These are phyloP conservation scores for Arthrobotrys conoides DNA, from an alignment of 2,329 filamentous ascomycete species.

Conservation along the genomic window DNA sequence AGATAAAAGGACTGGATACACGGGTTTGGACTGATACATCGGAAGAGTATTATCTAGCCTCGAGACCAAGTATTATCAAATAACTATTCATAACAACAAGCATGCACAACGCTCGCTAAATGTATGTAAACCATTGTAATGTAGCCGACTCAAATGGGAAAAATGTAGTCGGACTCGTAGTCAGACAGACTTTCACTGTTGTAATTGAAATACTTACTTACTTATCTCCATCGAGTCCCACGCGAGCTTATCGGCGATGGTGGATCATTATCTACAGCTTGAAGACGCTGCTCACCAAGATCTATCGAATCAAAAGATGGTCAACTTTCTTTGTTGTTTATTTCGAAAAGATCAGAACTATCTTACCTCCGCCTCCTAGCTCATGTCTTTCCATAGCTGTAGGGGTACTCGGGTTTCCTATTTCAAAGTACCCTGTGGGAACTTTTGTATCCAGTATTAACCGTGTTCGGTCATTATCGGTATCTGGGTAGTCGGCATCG, in stretches of 20 bases:
- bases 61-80: too few relatives aligned
- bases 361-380: slow-evolving; percentile 35
- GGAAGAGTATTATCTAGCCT: neutral
- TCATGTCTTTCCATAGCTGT: slow-evolving; percentile 43
- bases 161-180: too few relatives aligned
- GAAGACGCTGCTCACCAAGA: slow-evolving; percentile 31
- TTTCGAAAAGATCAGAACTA: neutral
- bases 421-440: slow-evolving; percentile 48
- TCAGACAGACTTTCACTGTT: neutral
- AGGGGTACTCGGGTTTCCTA: slow-evolving; percentile 44
- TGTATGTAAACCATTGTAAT: too few relatives aligned
- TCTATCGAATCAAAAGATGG: neutral
- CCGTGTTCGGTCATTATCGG: slow-evolving; percentile 45
- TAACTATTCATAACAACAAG: too few relatives aligned
- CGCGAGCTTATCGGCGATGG: slow-evolving; percentile 23
- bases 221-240: slow-evolving; percentile 27
- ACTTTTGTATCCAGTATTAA: slow-evolving; percentile 37
- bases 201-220: neutral
- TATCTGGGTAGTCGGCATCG: slow-evolving; percentile 36
- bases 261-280: slow-evolving; percentile 16
- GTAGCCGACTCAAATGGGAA: too few relatives aligned
- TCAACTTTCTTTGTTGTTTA: neutral
- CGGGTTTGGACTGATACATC: neutral
- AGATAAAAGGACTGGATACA: neutral
- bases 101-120: slow-evolving; percentile 16